phyloP scores from a whole-genome alignment of 495 filamentous ascomycete genomes.

The Neurospora sp. region DNA sequence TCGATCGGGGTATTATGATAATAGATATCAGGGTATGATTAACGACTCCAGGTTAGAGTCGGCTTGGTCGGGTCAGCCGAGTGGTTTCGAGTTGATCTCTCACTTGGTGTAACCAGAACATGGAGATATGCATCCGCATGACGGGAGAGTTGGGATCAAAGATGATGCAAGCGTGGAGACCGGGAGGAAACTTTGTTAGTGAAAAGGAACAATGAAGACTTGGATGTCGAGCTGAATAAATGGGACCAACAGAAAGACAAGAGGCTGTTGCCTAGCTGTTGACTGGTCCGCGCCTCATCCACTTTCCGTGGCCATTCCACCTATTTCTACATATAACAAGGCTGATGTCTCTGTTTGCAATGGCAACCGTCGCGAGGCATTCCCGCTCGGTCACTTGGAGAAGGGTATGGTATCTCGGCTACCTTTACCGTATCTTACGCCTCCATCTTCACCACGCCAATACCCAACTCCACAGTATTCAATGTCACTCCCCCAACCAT shows the following conservation, averaged over 20 bases:
- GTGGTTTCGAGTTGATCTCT: neutral
- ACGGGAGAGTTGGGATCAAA: neutral
- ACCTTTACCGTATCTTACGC: neutral
- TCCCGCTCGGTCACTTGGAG: neutral
- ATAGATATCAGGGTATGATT: neutral
- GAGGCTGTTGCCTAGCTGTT: neutral
- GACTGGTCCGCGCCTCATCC: neutral
- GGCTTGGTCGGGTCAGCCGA: neutral
- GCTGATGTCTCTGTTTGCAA: neutral
- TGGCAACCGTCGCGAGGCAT: neutral
- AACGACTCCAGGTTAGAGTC: neutral
- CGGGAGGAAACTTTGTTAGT: neutral
- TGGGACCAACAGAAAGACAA: neutral
- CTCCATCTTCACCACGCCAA: neutral
- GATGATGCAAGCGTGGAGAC: neutral
- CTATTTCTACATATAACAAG: neutral
- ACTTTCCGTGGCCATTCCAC: neutral
- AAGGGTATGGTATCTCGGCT: neutral
- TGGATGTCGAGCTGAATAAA: neutral
- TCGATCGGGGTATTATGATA: neutral
- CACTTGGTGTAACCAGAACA: neutral
- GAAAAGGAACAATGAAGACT: neutral
- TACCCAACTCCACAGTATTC: neutral
- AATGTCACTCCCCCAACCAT: neutral
- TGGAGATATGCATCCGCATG: neutral